These are phyloP conservation scores for Aspergillus melleus DNA, from an alignment of 2,329 filamentous ascomycete genomes.

Conservation along the genomic window DNA sequence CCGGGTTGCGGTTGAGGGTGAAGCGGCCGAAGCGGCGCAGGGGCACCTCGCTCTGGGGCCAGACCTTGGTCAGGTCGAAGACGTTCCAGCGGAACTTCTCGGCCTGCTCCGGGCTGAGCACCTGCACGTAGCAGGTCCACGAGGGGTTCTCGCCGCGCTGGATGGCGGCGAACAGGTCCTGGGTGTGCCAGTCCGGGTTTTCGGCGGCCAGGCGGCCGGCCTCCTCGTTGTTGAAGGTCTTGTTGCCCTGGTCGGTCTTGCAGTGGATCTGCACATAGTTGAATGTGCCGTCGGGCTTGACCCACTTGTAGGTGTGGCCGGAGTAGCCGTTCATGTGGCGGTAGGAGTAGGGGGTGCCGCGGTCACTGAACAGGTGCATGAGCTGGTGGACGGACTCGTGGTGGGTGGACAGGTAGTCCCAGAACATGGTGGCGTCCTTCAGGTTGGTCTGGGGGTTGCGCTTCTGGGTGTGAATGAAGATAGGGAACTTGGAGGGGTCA, in stretches of 20 bases:
- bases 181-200: conserved; percentile 63
- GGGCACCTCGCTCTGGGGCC: conserved; percentile 64
- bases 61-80: conserved; percentile 70
- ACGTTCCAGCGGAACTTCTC: conserved; percentile 63
- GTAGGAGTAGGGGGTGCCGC: conserved; percentile 65
- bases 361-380: conserved; percentile 66
- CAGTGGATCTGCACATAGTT: conserved; percentile 67
- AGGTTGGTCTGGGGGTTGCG: conserved; percentile 70
- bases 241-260: conserved; percentile 63
- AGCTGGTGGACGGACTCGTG: conserved; percentile 65
- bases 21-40: conserved; percentile 62
- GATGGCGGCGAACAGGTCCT: conserved; percentile 66
- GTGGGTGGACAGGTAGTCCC: conserved; percentile 63
- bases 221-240: conserved; percentile 60
- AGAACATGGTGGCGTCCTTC: conserved; percentile 69
- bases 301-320: conserved; percentile 67
- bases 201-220: conserved; percentile 54
- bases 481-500: conserved; percentile 70
- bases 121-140: conserved; percentile 66
- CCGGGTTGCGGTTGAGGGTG: conserved; percentile 63
- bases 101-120: conserved; percentile 62
- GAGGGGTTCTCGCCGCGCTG: conserved; percentile 60
- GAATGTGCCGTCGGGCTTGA: conserved; percentile 65
- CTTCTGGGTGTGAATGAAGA: conserved; percentile 75
- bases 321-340: conserved; percentile 69